These are phyloP conservation scores for Lonicera japonica DNA, from an alignment of 129 eudicot genomes.

Conservation along the genomic window DNA sequence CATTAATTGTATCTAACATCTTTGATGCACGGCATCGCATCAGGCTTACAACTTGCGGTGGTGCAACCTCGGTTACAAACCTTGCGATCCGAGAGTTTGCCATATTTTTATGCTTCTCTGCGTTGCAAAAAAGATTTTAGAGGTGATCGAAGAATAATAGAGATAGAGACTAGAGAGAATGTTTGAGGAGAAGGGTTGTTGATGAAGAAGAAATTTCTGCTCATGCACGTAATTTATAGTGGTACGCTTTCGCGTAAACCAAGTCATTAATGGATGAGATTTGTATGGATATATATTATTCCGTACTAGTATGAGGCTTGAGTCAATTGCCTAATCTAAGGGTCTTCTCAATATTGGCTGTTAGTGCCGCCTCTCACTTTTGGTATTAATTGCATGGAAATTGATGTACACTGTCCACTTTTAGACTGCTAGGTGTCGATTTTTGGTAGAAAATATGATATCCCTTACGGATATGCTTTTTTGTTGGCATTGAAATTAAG, in stretches of 20 bases:
- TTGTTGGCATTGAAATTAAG: constrained; percentile 20
- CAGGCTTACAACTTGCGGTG: constrained; percentile 40
- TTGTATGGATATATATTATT: too few species aligned
- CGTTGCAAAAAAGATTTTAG: too few species aligned
- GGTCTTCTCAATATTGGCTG: constrained; percentile 16
- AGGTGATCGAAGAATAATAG: too few species aligned
- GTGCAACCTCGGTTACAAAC: constrained; percentile 53
- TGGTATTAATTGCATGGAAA: constrained; percentile 16
- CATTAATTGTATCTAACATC: constrained; percentile 49
- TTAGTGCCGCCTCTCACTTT: constrained; percentile 28
- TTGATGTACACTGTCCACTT: not conserved
- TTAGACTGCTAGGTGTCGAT: constrained; percentile 19
- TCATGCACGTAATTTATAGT: constrained; percentile 25
- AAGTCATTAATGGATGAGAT: too few species aligned
- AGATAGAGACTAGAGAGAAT: not conserved
- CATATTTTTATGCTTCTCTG: not conserved
- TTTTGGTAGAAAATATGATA: constrained; percentile 4
- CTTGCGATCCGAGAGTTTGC: constrained; percentile 49
- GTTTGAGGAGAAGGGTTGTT: not conserved
- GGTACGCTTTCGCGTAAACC: not conserved
- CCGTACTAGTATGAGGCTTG: constrained; percentile 18
- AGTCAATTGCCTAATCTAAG: constrained; percentile 12
- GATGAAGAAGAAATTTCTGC: constrained; percentile 2
- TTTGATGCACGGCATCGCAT: constrained; percentile 36
- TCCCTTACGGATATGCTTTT: not conserved